phyloP scores from a whole-genome alignment of 2,329 filamentous ascomycete species.

The Thermothelomyces thermophilus region DNA sequence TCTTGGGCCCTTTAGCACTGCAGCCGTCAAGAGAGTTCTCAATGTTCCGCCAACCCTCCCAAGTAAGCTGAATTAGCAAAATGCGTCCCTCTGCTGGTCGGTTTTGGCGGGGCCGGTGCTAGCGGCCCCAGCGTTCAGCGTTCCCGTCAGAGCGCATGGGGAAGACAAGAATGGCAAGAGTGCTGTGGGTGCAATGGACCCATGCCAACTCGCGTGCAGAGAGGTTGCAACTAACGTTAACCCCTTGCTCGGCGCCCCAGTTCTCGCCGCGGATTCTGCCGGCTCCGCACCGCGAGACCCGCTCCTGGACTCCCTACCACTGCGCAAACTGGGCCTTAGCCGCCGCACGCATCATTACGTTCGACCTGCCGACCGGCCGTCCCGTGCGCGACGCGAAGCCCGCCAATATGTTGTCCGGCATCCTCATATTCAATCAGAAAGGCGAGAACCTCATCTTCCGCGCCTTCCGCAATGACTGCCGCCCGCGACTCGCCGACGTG shows the following conservation, averaged over 20 bases:
- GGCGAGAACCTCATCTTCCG: slow-evolving; percentile 99
- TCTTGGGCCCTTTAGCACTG: too few species aligned
- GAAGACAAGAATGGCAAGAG: not conserved
- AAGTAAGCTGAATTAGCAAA: too few species aligned
- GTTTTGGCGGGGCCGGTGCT: too few species aligned
- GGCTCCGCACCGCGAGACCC: not conserved
- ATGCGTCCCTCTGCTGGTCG: too few species aligned
- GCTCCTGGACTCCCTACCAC: not conserved
- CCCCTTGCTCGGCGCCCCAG: too few species aligned
- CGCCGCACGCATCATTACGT: not conserved
- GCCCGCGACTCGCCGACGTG: slow-evolving; percentile 93
- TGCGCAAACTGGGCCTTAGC: too few species aligned
- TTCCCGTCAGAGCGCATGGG: not conserved
- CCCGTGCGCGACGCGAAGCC: not conserved
- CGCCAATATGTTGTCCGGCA: slow-evolving; percentile 77
- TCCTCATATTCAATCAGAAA: slow-evolving; percentile 98
- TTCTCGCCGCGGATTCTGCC: slow-evolving; percentile 2
- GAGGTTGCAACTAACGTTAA: too few species aligned
- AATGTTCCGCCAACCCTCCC: too few species aligned
- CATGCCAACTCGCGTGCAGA: too few species aligned
- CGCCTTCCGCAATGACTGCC: slow-evolving; percentile 96
- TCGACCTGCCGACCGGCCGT: not conserved
- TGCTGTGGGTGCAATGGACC: too few species aligned
- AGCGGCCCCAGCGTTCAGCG: too few species aligned
- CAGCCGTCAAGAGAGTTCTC: too few species aligned